Conservation (phyloP, 192 early-diverging fungal species). For the Podila verticillata region DNA sequence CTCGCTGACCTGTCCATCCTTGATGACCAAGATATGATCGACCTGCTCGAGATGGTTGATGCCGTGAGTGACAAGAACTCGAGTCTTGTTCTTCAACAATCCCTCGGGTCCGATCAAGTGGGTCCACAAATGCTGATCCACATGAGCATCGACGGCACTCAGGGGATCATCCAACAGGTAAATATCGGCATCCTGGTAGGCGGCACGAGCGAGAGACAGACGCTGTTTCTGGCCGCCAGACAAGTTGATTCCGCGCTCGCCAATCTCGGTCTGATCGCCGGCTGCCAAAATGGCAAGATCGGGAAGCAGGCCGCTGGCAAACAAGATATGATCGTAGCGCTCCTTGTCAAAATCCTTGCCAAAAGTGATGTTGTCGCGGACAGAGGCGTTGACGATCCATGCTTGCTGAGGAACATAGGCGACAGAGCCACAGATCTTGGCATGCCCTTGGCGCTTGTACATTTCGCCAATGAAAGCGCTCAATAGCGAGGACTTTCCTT, state of each 20-base stretch:
- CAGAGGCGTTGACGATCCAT: constrained; percentile 95
- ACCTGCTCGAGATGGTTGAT: constrained; percentile 77
- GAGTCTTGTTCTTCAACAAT: constrained; percentile 78
- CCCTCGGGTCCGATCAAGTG: constrained; percentile 87
- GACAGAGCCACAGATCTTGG: constrained; percentile 67
- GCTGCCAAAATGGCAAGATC: constrained; percentile 87
- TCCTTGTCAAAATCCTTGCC: constrained; percentile 76
- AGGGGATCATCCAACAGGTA: constrained; percentile 64
- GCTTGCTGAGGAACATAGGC: constrained; percentile 75
- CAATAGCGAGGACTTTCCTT: constrained; percentile 63
- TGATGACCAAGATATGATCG: constrained; percentile 76
- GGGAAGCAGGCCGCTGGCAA: constrained; percentile 80
- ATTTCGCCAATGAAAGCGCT: constrained; percentile 87
- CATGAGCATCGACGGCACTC: constrained; percentile 72
- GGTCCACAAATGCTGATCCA: constrained; percentile 85
- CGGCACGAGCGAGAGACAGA: constrained; percentile 72
- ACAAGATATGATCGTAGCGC: constrained; percentile 77
- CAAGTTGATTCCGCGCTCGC: constrained; percentile 90
- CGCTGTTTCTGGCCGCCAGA: constrained; percentile 94
- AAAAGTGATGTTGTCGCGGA: constrained; percentile 94
- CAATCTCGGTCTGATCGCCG: constrained; percentile 93
- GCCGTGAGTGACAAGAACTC: constrained; percentile 84
- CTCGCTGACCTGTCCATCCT: constrained; percentile 74
- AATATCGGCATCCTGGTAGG: constrained; percentile 85
- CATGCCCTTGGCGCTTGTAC: constrained; percentile 69